These are phyloP conservation scores for Saccharomycopsis olivae DNA, from an alignment of 805 yeast genomes.

Conservation along the genomic window DNA sequence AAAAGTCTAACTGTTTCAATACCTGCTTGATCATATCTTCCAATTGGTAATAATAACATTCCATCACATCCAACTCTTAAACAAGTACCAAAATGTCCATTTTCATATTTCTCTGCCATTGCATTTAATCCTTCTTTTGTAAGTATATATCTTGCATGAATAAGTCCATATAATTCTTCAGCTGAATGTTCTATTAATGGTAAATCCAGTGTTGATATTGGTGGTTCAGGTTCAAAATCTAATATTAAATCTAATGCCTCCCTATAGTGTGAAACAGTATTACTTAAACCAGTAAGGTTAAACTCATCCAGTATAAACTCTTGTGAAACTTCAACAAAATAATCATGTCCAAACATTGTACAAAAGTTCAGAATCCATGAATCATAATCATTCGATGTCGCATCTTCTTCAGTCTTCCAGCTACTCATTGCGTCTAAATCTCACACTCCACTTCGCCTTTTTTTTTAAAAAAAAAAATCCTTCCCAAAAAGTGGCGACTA, in stretches of 20 bases:
- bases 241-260: constrained; percentile 86
- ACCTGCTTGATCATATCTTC: constrained; percentile 84
- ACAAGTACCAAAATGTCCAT: constrained; percentile 82
- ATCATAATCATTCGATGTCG: constrained; percentile 35
- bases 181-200: constrained; percentile 83
- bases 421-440: too few species aligned
- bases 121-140: constrained; percentile 83
- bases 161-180: constrained; percentile 83
- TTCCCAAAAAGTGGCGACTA: too few species aligned
- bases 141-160: constrained; percentile 84
- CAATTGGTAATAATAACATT: constrained; percentile 84
- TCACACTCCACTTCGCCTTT: too few species aligned
- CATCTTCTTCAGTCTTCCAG: constrained; percentile 12
- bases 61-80: constrained; percentile 86
- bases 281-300: constrained; percentile 80
- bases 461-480: too few species aligned
- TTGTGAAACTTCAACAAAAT: constrained; percentile 82
- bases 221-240: constrained; percentile 59
- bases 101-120: constrained; percentile 90
- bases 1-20: constrained; percentile 83
- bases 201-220: constrained; percentile 51
- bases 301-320: constrained; percentile 96
- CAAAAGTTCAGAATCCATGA: constrained; percentile 49
- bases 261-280: constrained; percentile 80
- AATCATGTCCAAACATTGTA: constrained; percentile 57